Base-by-base conservation (phyloP, 2,329 filamentous ascomycete genomes). In the Hyphodiscus sp. region DNA sequence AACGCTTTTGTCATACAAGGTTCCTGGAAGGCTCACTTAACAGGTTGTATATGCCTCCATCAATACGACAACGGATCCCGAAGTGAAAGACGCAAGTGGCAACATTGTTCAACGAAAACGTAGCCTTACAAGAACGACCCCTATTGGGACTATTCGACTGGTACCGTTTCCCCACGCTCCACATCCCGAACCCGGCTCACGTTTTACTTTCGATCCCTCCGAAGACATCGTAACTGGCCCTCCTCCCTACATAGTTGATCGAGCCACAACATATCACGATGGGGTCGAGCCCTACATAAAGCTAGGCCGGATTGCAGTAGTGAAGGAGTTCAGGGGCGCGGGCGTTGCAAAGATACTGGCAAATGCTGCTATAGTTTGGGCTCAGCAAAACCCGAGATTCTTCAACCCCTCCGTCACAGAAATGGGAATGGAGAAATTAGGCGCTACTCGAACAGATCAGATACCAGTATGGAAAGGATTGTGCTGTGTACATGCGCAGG, bases 401-500 rank as follows among this genome's bases (percentile, higher is more conserved):
- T 84, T 83, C 63, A 73, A 80, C 61, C 54, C 57, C 1, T 58
- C 55, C 2, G 70, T 77, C 59, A 71, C 67, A 58, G 73, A 69
- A 61, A 56, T 70, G 53, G 75, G 71, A 42, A 73, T 74, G 62
- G 74, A 73, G 52, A 70, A 71, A 45, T 64, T 77, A 48, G 72
- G 69, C 38, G 70, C 67, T 20, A 65, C 65, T 45, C 70, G 55
- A 53, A 64, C 65, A 51, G 67, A 65, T 53, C 71, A 73, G 10
- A 70, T 77, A 18, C 74, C 78, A 29, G 74, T 74, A 30, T 95
- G 89, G 87, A 77, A 79, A 18, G 91, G 91, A 0, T 73, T 95
- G 43, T 76, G 91, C 13, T 83, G 91, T 66, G 79, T 87, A 23
- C 92, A 96, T 73, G 88, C 90, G 3, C 91, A 96, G 73, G 77